A percentile compares a stretch with the other conserved stretches of the same genome.
These are phyloP conservation scores for Russula brevipes DNA, from an alignment of 768 basidiomycete genomes.

Conservation along the genomic window DNA sequence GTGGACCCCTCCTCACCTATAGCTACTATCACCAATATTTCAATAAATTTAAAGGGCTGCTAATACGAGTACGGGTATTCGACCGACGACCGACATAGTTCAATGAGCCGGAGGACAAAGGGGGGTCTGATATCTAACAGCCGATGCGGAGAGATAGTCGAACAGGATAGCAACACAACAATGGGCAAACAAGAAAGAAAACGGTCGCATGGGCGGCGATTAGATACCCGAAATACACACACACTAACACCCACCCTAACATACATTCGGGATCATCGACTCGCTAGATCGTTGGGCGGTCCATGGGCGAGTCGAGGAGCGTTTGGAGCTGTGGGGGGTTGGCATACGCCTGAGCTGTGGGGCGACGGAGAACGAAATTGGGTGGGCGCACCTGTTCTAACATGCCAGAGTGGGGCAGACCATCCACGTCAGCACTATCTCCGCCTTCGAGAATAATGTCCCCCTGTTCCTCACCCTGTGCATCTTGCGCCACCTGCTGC, in stretches of 20 bases:
- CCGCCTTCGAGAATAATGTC: constrained; percentile 20
- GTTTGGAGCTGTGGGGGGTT: constrained; percentile 10
- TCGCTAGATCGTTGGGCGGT: constrained; percentile 14
- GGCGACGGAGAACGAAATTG: background rate
- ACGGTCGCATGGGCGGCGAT: background rate
- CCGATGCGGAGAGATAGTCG: background rate
- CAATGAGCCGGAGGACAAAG: background rate
- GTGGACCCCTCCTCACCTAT: no score
- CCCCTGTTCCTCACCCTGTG: constrained; percentile 20
- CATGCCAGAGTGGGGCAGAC: constrained; percentile 18
- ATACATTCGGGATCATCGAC: background rate
- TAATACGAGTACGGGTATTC: background rate
- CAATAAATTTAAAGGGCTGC: no score
- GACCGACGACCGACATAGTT: background rate
- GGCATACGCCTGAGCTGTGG: background rate
- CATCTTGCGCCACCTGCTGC: constrained; percentile 13
- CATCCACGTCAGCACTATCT: constrained; percentile 19
- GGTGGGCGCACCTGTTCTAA: constrained; percentile 16
- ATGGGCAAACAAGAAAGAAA: background rate
- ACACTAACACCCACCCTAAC: background rate
- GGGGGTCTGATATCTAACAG: background rate
- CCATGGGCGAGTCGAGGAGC: constrained; percentile 19
- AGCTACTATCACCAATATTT: no score
- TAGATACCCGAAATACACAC: background rate
- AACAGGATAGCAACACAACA: constrained; percentile 23